Percentiles rank a stretch among this genome's conserved stretches.
Conservation (phyloP, 2,329 filamentous ascomycete genomes). For the Penicillium thymicola region DNA sequence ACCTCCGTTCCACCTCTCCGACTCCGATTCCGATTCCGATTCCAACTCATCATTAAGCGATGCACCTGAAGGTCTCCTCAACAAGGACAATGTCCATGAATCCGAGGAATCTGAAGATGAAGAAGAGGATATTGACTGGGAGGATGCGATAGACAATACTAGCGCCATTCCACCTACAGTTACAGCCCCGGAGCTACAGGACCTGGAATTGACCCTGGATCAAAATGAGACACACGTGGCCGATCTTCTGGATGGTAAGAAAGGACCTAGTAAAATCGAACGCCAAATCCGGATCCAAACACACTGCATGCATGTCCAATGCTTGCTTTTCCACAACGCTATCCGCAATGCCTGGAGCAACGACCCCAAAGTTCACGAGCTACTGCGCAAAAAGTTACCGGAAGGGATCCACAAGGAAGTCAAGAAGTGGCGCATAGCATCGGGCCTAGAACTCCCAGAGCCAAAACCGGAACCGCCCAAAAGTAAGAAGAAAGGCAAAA, state of each 20-base stretch:
- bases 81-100: neutral
- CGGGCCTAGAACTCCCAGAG: constrained; percentile 55
- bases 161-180: constrained; percentile 32
- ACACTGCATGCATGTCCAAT: constrained; percentile 85
- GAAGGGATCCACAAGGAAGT: constrained; percentile 67
- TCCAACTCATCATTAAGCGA: constrained; percentile 41
- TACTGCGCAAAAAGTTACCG: constrained; percentile 70
- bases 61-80: constrained; percentile 23
- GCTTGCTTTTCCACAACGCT: constrained; percentile 84
- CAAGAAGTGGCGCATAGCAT: constrained; percentile 68
- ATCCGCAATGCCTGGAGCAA: constrained; percentile 81
- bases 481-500: constrained; percentile 42
- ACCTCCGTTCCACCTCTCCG: constrained; percentile 24
- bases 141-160: constrained; percentile 51
- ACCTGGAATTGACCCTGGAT: constrained; percentile 69
- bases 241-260: constrained; percentile 65
- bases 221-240: constrained; percentile 54
- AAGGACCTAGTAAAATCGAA: constrained; percentile 81
- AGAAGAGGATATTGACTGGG: constrained; percentile 60
- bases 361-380: constrained; percentile 70
- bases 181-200: constrained; percentile 56
- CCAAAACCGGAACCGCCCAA: constrained; percentile 41
- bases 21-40: constrained; percentile 27
- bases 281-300: constrained; percentile 72
- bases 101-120: constrained; percentile 35